Conservation (phyloP, 345 rosid species). For the Kernera saxatilis region DNA sequence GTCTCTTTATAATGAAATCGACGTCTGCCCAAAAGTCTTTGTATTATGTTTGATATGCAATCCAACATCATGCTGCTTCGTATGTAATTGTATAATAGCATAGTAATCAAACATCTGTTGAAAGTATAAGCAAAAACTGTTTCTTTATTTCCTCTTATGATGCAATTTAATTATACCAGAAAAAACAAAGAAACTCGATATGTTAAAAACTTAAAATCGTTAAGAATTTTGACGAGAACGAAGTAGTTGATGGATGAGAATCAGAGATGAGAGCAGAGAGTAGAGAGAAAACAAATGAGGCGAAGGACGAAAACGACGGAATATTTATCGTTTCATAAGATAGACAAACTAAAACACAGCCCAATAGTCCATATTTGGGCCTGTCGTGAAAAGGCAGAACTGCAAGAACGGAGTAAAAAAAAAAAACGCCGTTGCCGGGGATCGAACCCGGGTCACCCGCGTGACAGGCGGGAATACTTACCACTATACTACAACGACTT, state of each 20-base stretch:
- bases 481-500: slow-evolving; percentile 88
- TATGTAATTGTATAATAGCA: background rate
- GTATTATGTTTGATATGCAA: background rate
- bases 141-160: background rate
- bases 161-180: background rate
- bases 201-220: background rate
- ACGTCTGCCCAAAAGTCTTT: background rate
- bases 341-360: background rate
- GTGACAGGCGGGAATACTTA: slow-evolving; percentile 75
- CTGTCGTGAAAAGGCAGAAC: background rate
- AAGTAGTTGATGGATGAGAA: background rate
- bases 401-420: background rate
- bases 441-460: slow-evolving; percentile 88
- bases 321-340: background rate
- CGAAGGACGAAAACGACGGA: background rate
- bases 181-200: background rate
- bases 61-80: background rate
- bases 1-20: background rate
- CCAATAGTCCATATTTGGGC: background rate
- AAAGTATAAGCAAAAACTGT: background rate
- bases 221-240: background rate
- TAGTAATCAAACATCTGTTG: background rate
- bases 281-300: background rate
- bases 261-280: too few species aligned
- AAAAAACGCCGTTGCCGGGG: slow-evolving; percentile 70